phyloP scores from a whole-genome alignment of 2,329 filamentous ascomycete genomes.

The Pseudogymnoascus sp. region DNA sequence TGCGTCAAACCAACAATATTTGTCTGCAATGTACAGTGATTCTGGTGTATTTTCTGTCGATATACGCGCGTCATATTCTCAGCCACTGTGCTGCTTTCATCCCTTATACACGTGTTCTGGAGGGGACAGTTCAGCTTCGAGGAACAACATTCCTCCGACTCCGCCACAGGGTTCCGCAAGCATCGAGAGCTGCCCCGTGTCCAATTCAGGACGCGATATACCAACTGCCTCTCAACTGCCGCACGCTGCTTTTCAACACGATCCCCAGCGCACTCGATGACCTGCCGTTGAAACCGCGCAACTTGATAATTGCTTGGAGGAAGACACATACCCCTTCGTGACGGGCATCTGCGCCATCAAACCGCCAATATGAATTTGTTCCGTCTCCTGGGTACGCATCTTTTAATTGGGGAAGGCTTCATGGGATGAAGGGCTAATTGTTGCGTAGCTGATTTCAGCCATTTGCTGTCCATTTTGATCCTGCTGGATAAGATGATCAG shows the following conservation, averaged over 20 bases:
- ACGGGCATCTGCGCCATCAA: slow-evolving; percentile 11
- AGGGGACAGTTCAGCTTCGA: neutral
- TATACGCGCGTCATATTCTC: neutral
- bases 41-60: neutral
- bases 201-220: slow-evolving; percentile 10
- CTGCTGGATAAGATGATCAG: slow-evolving; percentile 94
- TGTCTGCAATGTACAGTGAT: neutral
- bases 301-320: neutral
- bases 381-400: slow-evolving; percentile 53
- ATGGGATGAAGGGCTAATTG: slow-evolving; percentile 9
- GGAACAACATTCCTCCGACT: neutral
- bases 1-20: neutral
- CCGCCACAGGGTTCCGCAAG: neutral
- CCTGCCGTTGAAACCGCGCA: neutral
- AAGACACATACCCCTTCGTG: neutral
- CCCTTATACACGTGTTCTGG: neutral
- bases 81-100: neutral
- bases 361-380: slow-evolving; percentile 60
- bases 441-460: slow-evolving; percentile 78
- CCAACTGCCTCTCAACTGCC: slow-evolving; percentile 1
- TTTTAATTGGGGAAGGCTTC: neutral
- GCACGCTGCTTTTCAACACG: neutral
- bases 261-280: slow-evolving; percentile 8
- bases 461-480: slow-evolving; percentile 89
- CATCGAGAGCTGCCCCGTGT: slow-evolving; percentile 11